A percentile compares a stretch with the other conserved stretches of the same genome.
Evolutionary conservation across 768 basidiomycete species (phyloP).

Genomic region (Lactarius hengduanensis): DNA sequence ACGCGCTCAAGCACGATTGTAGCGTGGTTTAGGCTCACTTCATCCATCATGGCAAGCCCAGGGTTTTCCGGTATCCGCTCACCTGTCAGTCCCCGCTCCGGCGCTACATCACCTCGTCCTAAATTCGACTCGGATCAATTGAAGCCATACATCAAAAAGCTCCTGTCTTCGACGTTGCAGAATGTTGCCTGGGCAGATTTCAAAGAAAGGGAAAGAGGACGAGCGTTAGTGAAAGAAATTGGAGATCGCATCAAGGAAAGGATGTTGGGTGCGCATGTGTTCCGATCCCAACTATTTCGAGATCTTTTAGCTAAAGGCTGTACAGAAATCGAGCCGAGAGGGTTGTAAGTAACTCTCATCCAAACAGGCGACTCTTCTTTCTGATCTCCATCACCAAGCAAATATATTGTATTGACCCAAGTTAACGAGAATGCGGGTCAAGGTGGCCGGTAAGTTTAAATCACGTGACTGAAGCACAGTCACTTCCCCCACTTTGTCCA

Average conservation of each 20-base stretch:
- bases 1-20: neutral
- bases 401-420: constrained; percentile 84
- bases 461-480: constrained; percentile 3
- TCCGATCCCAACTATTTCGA: constrained; percentile 5
- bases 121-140: constrained; percentile 71
- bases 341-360: constrained; percentile 51
- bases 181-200: constrained; percentile 62
- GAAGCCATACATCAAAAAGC: constrained; percentile 78
- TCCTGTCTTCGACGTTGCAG: constrained; percentile 68
- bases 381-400: constrained; percentile 45
- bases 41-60: constrained; percentile 18
- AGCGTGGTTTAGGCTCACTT: neutral
- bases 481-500: constrained; percentile 32
- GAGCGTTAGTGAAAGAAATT: constrained; percentile 79
- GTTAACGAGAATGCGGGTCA: constrained; percentile 83
- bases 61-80: constrained; percentile 51
- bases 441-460: constrained; percentile 67
- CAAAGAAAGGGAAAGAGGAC: constrained; percentile 68
- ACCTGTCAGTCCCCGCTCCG: constrained; percentile 58
- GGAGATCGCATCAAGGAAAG: constrained; percentile 82
- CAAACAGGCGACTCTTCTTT: neutral
- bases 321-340: constrained; percentile 69
- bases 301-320: constrained; percentile 17
- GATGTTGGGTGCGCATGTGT: constrained; percentile 53
- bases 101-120: constrained; percentile 54